phyloP scores from a whole-genome alignment of 2,329 filamentous ascomycete genomes.

The Beauveria brongniartii region DNA sequence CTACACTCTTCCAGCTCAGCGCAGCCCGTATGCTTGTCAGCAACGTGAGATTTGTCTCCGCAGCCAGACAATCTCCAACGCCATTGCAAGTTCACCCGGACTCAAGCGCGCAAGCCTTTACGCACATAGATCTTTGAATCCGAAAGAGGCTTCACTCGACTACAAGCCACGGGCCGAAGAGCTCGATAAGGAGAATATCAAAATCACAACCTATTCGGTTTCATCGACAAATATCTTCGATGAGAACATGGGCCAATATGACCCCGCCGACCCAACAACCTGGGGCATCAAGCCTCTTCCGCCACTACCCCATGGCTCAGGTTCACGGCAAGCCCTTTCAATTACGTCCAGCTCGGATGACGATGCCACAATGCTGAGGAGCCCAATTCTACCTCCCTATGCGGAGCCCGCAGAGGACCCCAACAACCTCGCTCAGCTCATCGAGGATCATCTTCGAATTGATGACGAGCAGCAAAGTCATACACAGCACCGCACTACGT shows the following conservation, averaged over 20 bases:
- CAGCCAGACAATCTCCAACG: conserved; percentile 10
- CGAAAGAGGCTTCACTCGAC: neutral
- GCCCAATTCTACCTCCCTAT: conserved; percentile 4
- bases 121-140: neutral
- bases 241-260: neutral
- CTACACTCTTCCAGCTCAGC: conserved; percentile 10
- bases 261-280: conserved; percentile 9
- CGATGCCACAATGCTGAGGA: conserved; percentile 11
- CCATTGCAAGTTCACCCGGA: neutral
- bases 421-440: conserved; percentile 14
- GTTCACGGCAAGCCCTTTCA: neutral
- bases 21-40: conserved; percentile 1
- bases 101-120: conserved; percentile 6
- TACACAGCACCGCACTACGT: conserved; percentile 7
- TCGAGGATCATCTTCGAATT: conserved; percentile 13
- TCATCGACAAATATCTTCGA: neutral
- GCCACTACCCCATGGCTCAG: conserved; percentile 10
- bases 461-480: neutral
- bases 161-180: neutral
- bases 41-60: neutral
- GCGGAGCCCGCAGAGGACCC: neutral
- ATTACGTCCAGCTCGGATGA: conserved; percentile 5
- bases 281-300: conserved; percentile 13
- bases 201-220: neutral
- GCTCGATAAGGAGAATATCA: conserved; percentile 9